Conservation (phyloP, 2,329 filamentous ascomycete species). For the Niveomyces coronatus region DNA sequence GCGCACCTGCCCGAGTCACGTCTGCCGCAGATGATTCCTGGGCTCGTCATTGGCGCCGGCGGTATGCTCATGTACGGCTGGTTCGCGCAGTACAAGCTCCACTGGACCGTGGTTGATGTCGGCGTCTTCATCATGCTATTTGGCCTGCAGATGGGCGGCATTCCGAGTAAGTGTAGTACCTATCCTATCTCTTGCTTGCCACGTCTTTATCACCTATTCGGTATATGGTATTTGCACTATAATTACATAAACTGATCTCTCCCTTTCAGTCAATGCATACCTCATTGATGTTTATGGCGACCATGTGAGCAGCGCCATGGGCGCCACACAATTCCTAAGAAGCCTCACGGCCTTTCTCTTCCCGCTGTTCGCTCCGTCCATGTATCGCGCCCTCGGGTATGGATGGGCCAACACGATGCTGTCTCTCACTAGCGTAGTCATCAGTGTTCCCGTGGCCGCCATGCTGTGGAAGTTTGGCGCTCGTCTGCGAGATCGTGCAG, state of each 20-base stretch:
- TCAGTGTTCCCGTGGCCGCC: constrained; percentile 25
- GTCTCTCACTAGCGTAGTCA: constrained; percentile 26
- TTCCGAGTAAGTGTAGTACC: constrained; percentile 14
- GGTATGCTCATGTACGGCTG: constrained; percentile 35
- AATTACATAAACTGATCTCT: no score
- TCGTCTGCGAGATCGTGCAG: constrained; percentile 17
- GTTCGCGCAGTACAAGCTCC: constrained; percentile 25
- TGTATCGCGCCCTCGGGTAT: constrained; percentile 26
- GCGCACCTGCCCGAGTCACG: constrained; percentile 45
- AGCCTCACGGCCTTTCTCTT: constrained; percentile 38
- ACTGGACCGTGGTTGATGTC: constrained; percentile 29
- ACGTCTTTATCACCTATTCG: no score
- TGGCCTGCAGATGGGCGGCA: constrained; percentile 21
- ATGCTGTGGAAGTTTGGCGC: constrained; percentile 32
- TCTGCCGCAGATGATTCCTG: constrained; percentile 25
- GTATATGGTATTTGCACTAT: no score
- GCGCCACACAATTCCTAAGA: constrained; percentile 33
- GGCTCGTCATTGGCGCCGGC: constrained; percentile 31
- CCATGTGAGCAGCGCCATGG: constrained; percentile 36
- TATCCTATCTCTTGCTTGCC: neutral
- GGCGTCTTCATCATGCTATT: constrained; percentile 24
- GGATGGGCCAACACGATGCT: constrained; percentile 30
- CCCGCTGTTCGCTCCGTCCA: constrained; percentile 35
- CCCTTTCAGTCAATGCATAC: constrained; percentile 22
- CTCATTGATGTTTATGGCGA: constrained; percentile 35